Evolutionary conservation across 2,329 filamentous ascomycete species (phyloP).

Genomic region (Clarireedia paspali): DNA sequence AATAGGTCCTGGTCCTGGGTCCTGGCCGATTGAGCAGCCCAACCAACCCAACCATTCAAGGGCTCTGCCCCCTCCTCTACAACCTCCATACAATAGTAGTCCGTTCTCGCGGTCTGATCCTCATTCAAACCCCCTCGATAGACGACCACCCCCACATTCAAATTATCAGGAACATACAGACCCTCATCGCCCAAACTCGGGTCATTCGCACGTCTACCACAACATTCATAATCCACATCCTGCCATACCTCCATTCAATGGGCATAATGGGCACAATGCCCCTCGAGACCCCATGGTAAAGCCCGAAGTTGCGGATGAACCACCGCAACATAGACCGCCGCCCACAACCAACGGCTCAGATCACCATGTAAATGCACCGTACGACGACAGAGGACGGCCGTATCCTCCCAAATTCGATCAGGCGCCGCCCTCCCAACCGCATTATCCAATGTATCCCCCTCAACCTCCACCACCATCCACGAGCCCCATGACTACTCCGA

Average conservation of each 20-base stretch:
- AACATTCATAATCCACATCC: conserved; percentile 26
- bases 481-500: conserved; percentile 24
- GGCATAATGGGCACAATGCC: conserved; percentile 7
- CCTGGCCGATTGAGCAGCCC: conserved; percentile 10
- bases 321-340: conserved; percentile 31
- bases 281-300: conserved; percentile 47
- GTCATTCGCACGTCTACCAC: conserved; percentile 23
- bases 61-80: conserved; percentile 34
- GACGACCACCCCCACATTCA: conserved; percentile 43
- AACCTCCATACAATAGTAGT: conserved; percentile 34
- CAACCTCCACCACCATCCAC: conserved; percentile 19
- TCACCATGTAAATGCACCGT: conserved; percentile 20
- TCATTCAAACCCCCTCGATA: conserved; percentile 5
- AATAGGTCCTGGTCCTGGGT: conserved; percentile 30
- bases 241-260: conserved; percentile 31
- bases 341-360: conserved; percentile 24
- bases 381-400: conserved; percentile 19
- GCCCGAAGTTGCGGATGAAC: conserved; percentile 37
- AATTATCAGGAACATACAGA: conserved; percentile 24
- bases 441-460: conserved; percentile 12
- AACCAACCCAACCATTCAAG: conserved; percentile 28
- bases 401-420: conserved; percentile 16
- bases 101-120: conserved; percentile 3
- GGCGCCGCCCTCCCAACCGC: conserved; percentile 17
- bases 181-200: conserved; percentile 23